Evolutionary conservation across 129 eudicot species (phyloP), one percentile per base, ranked within the genome.

Genomic region (Erigeron canadensis): DNA sequence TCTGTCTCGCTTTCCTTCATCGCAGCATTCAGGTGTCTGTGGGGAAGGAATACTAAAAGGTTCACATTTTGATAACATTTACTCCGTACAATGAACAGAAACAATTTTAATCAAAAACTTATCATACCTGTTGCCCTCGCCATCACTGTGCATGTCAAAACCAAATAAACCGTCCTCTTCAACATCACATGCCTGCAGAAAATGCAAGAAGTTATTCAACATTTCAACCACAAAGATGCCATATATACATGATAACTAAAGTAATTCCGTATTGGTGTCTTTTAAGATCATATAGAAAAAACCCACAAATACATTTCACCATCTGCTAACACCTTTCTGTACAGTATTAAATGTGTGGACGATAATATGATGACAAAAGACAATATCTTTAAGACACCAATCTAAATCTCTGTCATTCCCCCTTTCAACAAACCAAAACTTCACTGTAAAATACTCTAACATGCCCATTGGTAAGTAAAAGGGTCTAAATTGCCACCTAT

Each of bases 141-240:
- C 98, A 64, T 92, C 98, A 82, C 96, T 92, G 79, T 89, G 98
- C 84, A 89, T 47, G 84, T 92, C 98, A 77, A 92, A 92, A 61
- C 88, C 83, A 80, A 92, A 85, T 73, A 92, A 77, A 71, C 96
- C 98, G 72, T 92, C 95, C 55, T 92, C 91, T 72, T 89, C 91
- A 18, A 65, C 58, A 43, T 92, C 91, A 69, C 96, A 89, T 6
- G 96, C 94, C 96, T 89, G 76, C 71, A 73, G 54, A 59, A 77
- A 46, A 63, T 73, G 59, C 60, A 66, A 51, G 22, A 37, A 65
- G 11, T 69, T 48, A 72, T 39, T 39, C 15, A 11, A 40, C 19
- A 1, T n/a, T 39, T 39, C 15, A 11, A 40, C 19, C 4, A 16
- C 38, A 41, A 54, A 65, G 9, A 41, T 15, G 18, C 51, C 22